A percentile compares a stretch with the other conserved stretches of the same genome.
Evolutionary conservation across 2,329 filamentous ascomycete species (phyloP).

Genomic region (Pestalotiopsis sp.): DNA sequence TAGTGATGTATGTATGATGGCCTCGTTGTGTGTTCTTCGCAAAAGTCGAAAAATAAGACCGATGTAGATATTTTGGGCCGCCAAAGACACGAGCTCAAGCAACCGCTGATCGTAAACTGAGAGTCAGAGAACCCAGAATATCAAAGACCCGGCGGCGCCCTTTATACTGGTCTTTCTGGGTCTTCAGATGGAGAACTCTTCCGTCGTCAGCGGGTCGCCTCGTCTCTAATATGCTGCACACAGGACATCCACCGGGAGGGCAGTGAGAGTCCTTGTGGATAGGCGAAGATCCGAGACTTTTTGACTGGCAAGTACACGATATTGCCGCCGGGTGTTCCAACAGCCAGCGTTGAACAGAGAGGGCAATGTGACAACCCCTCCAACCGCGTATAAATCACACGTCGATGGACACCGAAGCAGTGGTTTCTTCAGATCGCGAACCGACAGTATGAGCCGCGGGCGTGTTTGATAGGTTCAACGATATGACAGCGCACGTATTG

Average conservation of each 20-base stretch:
- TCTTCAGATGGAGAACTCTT: neutral
- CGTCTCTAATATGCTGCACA: conserved; percentile 14
- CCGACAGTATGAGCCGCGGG: neutral
- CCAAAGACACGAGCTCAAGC: neutral
- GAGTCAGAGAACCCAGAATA: neutral
- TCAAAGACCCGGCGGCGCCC: neutral
- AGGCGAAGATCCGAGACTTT: too few relatives aligned
- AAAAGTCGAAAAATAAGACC: neutral
- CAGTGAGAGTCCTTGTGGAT: neutral
- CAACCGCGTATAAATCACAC: too few relatives aligned
- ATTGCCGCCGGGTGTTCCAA: too few relatives aligned
- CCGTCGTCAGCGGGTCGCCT: neutral
- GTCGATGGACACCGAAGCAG: too few relatives aligned
- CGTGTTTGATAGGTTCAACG: neutral
- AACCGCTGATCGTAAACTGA: neutral
- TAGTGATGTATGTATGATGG: conserved; percentile 8
- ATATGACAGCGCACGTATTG: neutral
- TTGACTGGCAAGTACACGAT: too few relatives aligned
- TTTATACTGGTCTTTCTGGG: neutral
- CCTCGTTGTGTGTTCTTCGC: neutral
- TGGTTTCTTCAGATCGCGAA: too few relatives aligned
- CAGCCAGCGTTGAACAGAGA: too few relatives aligned
- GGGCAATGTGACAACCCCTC: too few relatives aligned
- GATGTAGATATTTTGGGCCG: neutral
- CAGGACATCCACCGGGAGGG: neutral